Percentiles rank a stretch among this genome's conserved stretches.
Conservation (phyloP, 1,284 basidiomycete species). For the Ganoderma sinense region DNA sequence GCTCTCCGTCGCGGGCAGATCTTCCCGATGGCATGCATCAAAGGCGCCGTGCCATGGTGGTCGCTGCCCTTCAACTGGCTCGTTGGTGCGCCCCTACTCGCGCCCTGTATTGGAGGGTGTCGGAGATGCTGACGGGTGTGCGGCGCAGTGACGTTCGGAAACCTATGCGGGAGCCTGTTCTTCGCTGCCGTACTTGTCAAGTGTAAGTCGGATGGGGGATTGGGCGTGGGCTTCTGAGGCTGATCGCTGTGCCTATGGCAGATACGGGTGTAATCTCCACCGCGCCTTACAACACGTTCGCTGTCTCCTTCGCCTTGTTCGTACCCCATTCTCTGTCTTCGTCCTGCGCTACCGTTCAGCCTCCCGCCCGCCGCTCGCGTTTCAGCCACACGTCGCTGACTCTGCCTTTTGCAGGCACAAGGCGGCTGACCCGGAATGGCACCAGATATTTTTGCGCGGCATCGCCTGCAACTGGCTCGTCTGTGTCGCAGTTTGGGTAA, state of each 20-base stretch:
- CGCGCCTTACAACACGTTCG: conserved; percentile 64
- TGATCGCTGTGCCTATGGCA: conserved; percentile 2
- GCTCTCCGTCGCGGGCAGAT: conserved; percentile 46
- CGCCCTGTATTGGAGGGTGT: neutral
- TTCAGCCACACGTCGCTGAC: neutral
- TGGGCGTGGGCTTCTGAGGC: conserved; percentile 1
- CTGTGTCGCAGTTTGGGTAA: conserved; percentile 79
- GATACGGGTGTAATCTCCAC: conserved; percentile 64
- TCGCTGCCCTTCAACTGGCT: conserved; percentile 70
- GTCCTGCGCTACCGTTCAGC: neutral
- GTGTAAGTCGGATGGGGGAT: conserved; percentile 49
- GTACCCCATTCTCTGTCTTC: conserved; percentile 29
- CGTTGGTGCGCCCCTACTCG: conserved; percentile 53
- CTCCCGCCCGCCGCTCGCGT: neutral
- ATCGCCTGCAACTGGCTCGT: conserved; percentile 86
- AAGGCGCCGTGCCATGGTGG: conserved; percentile 73
- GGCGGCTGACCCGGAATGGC: conserved; percentile 70
- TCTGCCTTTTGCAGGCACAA: conserved; percentile 53
- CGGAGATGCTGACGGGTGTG: neutral
- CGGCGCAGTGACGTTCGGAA: conserved; percentile 69
- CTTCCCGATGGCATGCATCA: conserved; percentile 72
- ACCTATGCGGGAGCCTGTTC: conserved; percentile 75
- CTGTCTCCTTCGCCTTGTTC: conserved; percentile 62
- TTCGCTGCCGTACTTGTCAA: conserved; percentile 73
- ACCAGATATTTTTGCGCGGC: conserved; percentile 79